Percentiles rank a stretch among this genome's conserved stretches.
Evolutionary conservation across 2,329 filamentous ascomycete species (phyloP).

Genomic region (Nannizzia gypsea): DNA sequence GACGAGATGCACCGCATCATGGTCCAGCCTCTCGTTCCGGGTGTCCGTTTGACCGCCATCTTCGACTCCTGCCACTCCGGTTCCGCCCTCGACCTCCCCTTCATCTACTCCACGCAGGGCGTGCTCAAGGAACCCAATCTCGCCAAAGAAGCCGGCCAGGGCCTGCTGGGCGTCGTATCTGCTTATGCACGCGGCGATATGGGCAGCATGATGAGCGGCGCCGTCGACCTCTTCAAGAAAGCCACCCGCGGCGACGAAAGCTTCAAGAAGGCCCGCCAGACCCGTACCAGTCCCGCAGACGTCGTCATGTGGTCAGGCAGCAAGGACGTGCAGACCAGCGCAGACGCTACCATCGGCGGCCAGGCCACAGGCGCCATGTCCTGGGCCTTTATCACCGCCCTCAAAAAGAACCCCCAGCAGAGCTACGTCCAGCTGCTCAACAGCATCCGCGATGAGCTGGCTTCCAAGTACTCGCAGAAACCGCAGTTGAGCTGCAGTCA

Average conservation of each 20-base stretch:
- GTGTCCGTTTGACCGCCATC: conserved; percentile 64
- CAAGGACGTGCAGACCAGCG: conserved; percentile 90
- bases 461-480: conserved; percentile 82
- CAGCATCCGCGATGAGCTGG: conserved; percentile 81
- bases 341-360: conserved; percentile 76
- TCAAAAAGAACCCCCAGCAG: conserved; percentile 89
- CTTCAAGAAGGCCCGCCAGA: conserved; percentile 68
- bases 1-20: conserved; percentile 68
- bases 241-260: conserved; percentile 67
- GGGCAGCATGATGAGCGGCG: conserved; percentile 62
- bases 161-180: conserved; percentile 54
- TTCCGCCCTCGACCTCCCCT: conserved; percentile 54
- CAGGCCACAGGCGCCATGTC: conserved; percentile 97
- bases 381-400: conserved; percentile 83
- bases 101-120: conserved; percentile 55
- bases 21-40: conserved; percentile 64
- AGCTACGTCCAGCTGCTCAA: conserved; percentile 93
- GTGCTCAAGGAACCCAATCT: conserved; percentile 59
- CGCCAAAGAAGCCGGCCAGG: conserved; percentile 55
- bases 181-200: conserved; percentile 78
- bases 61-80: conserved; percentile 59
- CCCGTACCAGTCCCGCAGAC: conserved; percentile 87
- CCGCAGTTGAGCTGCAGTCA: conserved; percentile 94
- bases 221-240: conserved; percentile 81
- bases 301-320: conserved; percentile 97